Conservation (phyloP, 1,284 basidiomycete species). For the Cryptococcus sp. region DNA sequence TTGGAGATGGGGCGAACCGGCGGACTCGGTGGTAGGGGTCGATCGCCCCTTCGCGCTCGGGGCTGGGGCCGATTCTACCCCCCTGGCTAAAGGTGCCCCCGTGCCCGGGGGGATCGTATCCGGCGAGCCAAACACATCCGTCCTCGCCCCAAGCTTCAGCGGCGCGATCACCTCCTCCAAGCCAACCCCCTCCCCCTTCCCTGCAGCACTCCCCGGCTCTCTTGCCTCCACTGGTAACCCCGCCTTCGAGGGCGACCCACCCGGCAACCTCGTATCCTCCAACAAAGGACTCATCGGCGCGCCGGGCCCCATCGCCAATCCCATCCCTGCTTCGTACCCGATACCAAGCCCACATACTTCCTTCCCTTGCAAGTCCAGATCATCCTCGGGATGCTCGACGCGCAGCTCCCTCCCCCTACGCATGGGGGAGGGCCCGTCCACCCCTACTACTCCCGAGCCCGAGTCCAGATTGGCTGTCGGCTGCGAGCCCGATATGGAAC, state of each 20-base stretch:
- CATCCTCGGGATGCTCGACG: background rate
- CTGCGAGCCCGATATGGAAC: background rate
- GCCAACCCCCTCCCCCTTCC: too few relatives aligned
- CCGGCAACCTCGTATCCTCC: background rate
- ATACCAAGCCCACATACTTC: too few relatives aligned
- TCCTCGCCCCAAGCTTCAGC: too few relatives aligned
- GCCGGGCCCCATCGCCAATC: background rate
- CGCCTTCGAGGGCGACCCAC: background rate
- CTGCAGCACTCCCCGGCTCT: too few relatives aligned
- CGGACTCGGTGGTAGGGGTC: too few relatives aligned
- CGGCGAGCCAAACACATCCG: too few relatives aligned
- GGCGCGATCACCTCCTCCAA: background rate
- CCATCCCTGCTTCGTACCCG: background rate
- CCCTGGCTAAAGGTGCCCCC: too few relatives aligned
- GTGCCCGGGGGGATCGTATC: too few relatives aligned
- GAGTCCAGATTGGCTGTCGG: background rate
- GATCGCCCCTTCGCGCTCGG: too few relatives aligned
- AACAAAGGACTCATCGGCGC: conserved; percentile 8
- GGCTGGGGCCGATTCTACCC: too few relatives aligned
- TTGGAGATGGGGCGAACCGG: too few relatives aligned
- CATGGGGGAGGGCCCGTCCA: conserved; percentile 1
- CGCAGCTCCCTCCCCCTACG: background rate
- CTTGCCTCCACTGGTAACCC: too few relatives aligned
- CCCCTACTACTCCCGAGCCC: background rate
- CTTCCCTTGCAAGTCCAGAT: background rate